Conservation (phyloP, 495 filamentous ascomycete species). For the Friedmanniomyces simplex region DNA sequence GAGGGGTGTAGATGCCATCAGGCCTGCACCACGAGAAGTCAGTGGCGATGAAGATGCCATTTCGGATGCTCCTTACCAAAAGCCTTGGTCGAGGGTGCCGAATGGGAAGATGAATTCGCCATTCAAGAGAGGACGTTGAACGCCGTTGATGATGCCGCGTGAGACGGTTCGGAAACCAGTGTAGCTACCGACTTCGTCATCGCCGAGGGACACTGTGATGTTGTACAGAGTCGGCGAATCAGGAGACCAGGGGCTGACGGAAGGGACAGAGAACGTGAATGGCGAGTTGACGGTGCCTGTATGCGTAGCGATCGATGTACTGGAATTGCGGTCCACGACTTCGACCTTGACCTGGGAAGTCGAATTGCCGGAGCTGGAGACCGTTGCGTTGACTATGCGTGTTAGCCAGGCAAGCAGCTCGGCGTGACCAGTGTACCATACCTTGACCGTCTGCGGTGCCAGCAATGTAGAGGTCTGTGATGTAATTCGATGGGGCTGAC, state of each 20-base stretch:
- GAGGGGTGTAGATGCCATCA: conserved; percentile 52
- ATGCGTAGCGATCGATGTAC: conserved; percentile 30
- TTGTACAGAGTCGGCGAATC: conserved; percentile 53
- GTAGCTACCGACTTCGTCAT: conserved; percentile 49
- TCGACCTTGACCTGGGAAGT: conserved; percentile 35
- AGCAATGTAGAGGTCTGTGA: conserved; percentile 44
- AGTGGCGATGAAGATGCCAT: conserved; percentile 42
- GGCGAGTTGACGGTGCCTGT: conserved; percentile 34
- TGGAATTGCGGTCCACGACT: conserved; percentile 32
- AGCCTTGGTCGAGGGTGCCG: conserved; percentile 58
- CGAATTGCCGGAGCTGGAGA: conserved; percentile 26
- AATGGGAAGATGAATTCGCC: conserved; percentile 56
- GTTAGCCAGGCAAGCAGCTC: background rate
- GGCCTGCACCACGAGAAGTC: conserved; percentile 38
- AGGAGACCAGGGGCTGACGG: conserved; percentile 49
- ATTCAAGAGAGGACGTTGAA: conserved; percentile 52
- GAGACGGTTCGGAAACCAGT: conserved; percentile 57
- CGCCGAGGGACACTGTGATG: conserved; percentile 44
- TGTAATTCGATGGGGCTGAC: conserved; percentile 43
- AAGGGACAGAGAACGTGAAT: conserved; percentile 44
- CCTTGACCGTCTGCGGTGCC: conserved; percentile 51
- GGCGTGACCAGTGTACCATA: conserved; percentile 30
- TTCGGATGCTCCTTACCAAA: no score
- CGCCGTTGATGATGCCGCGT: conserved; percentile 42
- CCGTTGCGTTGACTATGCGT: conserved; percentile 28